Base-by-base conservation (phyloP, 129 eudicot species). In the Helichrysum umbraculigerum region DNA sequence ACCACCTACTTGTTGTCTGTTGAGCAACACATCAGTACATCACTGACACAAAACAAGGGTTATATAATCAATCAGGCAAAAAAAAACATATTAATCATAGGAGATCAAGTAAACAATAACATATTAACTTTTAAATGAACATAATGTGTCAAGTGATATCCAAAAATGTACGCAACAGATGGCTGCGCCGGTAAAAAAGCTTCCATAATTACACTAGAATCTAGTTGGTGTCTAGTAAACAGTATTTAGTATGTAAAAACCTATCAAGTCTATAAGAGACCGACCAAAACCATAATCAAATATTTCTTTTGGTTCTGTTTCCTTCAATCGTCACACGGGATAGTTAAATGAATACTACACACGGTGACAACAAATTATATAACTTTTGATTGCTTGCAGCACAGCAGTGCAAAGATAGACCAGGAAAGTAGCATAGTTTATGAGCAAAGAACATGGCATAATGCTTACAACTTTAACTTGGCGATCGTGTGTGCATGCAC, bases 371-470 rank as follows among this genome's bases (percentile, higher is more conserved):
- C 33, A 39, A 41, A 8, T 7, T 7, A 35, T 7, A 22, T 41
- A 4, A 42, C 7, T 19, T 22, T 68, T 21, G 20, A 21, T 22
- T 19, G 71, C 52, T 67, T 67, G 30, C 54, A 60, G 69, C 9
- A 35, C 69, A 60, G 20, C 30, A 73, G 58, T 4, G 41, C 41
- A n/a, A 70, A 29, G 22, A 30, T 30, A 25, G 61, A 7, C 20
- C 54, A 70, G 16, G 19, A 8, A 20, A 22, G 34, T 10, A 35
- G 29, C 39, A 39, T 32, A 2, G 25, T 20, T 34, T 35, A 29
- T 63, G 64, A n/a, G 33, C 79, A 22, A 66, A n/a, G n/a, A n/a
- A n/a, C n/a, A 66, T 75, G 50, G 30, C 56, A 34, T 72, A 14
- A 15, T 65, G 73, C 54, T 66, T 50, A 37, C 42, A 37, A 37